These are phyloP conservation scores for Nyctanthes arbortristis DNA, from an alignment of 257 asterid species.

Conservation along the genomic window DNA sequence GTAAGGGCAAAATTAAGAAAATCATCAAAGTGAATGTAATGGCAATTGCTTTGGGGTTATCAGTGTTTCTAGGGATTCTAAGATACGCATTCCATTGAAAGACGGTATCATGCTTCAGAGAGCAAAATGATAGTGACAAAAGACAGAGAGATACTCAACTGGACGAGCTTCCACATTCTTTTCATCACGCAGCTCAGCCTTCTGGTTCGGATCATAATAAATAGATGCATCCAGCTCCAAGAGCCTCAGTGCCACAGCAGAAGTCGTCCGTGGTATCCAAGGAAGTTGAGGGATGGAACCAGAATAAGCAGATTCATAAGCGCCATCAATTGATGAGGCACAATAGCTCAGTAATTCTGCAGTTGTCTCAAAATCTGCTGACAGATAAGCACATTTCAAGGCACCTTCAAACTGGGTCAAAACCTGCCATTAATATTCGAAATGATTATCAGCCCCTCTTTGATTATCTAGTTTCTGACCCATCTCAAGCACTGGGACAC, in stretches of 20 bases:
- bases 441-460: not conserved
- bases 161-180: conserved; percentile 59
- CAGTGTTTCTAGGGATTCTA: not conserved
- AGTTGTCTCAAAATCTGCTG: conserved; percentile 81
- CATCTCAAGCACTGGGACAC: not conserved
- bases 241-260: conserved; percentile 88
- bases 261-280: conserved; percentile 89
- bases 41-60: not conserved
- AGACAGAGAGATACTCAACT: conserved; percentile 55
- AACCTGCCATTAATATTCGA: conserved; percentile 42
- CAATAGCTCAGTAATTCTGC: conserved; percentile 66
- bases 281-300: conserved; percentile 67
- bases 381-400: conserved; percentile 67
- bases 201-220: conserved; percentile 55
- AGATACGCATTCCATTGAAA: not conserved
- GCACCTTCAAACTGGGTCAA: conserved; percentile 75
- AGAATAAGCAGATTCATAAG: conserved; percentile 34
- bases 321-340: conserved; percentile 43
- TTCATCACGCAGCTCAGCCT: conserved; percentile 47
- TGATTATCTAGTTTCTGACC: not conserved
- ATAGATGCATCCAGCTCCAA: conserved; percentile 88
- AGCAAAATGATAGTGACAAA: not conserved
- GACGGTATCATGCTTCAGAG: not conserved
- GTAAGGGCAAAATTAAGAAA: not conserved
- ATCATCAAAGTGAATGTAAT: not conserved